Conservation (phyloP, 2,329 filamentous ascomycete species). For the Raffaelea deltoideospora region DNA sequence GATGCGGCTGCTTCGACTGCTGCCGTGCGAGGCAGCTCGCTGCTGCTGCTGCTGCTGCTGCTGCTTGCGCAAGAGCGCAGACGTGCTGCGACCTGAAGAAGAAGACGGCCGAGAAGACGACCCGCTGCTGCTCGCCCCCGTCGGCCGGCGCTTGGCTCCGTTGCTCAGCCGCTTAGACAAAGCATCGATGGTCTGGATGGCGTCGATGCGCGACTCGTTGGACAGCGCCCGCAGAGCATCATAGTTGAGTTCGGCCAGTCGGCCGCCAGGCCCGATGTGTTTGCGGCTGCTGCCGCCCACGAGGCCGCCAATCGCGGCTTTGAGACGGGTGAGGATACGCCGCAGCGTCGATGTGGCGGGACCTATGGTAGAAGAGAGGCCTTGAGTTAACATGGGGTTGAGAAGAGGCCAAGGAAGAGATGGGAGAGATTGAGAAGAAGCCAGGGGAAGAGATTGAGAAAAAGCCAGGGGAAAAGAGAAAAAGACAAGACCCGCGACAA, state of each 20-base stretch:
- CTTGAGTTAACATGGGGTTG: too few relatives aligned
- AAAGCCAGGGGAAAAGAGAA: too few relatives aligned
- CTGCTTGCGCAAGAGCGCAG: constrained; percentile 8
- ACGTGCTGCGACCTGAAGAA: background rate
- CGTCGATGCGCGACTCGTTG: constrained; percentile 29
- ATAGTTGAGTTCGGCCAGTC: constrained; percentile 24
- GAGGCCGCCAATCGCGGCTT: constrained; percentile 23
- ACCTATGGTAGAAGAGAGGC: constrained; percentile 14
- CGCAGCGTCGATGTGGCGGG: constrained; percentile 23
- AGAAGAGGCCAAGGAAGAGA: too few relatives aligned
- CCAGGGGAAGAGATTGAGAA: background rate
- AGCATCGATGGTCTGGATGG: constrained; percentile 31
- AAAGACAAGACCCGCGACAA: too few relatives aligned
- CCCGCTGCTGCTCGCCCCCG: background rate
- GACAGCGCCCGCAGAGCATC: constrained; percentile 30
- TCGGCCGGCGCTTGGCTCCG: constrained; percentile 1
- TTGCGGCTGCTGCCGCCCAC: constrained; percentile 19
- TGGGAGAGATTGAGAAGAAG: too few relatives aligned
- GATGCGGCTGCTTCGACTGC: background rate
- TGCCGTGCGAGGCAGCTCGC: background rate
- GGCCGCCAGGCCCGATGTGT: too few relatives aligned
- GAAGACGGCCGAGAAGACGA: too few relatives aligned
- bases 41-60: constrained; percentile 6
- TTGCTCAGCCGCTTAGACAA: constrained; percentile 23
- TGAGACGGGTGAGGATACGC: constrained; percentile 26